phyloP scores from a whole-genome alignment of 2,329 filamentous ascomycete species.

The Cladophialophora bantiana region DNA sequence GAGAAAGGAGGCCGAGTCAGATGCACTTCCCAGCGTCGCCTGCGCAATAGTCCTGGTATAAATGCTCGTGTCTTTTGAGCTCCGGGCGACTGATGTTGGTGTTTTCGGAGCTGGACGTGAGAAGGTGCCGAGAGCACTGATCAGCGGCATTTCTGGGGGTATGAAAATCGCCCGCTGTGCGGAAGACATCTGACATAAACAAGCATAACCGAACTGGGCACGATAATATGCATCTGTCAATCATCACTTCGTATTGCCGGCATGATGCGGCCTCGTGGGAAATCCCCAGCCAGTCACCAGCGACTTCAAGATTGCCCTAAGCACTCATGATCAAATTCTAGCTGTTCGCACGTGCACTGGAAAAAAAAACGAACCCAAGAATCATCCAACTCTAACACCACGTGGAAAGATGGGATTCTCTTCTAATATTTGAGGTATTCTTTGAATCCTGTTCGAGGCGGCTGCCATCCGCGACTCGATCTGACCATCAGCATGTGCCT shows the following conservation, averaged over 20 bases:
- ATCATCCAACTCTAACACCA: conserved; percentile 3
- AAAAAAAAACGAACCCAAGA: not conserved
- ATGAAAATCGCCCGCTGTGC: conserved; percentile 1
- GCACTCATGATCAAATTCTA: not conserved
- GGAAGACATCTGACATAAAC: conserved; percentile 21
- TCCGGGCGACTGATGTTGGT: not conserved
- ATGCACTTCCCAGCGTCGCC: not conserved
- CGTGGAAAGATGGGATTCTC: not conserved
- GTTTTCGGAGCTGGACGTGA: conserved; percentile 10
- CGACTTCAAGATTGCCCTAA: not conserved
- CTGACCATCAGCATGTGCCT: conserved; percentile 10
- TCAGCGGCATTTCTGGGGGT: conserved; percentile 7
- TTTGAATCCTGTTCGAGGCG: not conserved
- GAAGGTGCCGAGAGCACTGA: conserved; percentile 15
- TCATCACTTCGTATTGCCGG: conserved; percentile 13
- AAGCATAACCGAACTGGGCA: conserved; percentile 11
- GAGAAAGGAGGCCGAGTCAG: not conserved
- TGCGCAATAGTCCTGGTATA: not conserved
- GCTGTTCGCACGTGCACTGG: not conserved
- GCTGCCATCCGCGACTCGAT: not conserved
- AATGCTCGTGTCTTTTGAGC: not conserved
- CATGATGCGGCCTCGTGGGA: conserved; percentile 5
- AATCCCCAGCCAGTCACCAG: not conserved
- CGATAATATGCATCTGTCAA: conserved; percentile 1
- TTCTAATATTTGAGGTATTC: not conserved